A percentile compares a stretch with the other conserved stretches of the same genome.
Evolutionary conservation across 1,139 yeast genomes (phyloP).

Genomic region (Suzukiozyma palmioleophila): DNA sequence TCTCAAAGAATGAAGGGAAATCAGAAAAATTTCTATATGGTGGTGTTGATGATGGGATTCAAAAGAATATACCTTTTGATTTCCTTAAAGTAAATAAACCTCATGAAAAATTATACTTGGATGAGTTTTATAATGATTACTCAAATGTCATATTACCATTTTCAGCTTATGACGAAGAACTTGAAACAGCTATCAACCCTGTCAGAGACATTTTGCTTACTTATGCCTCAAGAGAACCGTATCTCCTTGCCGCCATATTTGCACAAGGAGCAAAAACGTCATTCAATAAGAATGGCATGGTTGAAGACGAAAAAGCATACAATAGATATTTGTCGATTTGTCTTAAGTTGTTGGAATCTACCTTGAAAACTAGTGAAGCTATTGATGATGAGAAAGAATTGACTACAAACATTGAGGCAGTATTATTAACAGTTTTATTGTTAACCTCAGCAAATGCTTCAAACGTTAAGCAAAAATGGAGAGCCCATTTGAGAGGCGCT

Average conservation of each 20-base stretch:
- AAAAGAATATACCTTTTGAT: conserved; percentile 11
- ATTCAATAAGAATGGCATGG: conserved; percentile 30
- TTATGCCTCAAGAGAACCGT: conserved; percentile 57
- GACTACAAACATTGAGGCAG: conserved; percentile 51
- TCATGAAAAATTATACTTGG: conserved; percentile 43
- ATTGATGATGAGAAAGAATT: conserved; percentile 21
- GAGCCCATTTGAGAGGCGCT: conserved; percentile 66
- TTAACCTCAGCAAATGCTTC: conserved; percentile 64
- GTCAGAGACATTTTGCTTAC: conserved; percentile 59
- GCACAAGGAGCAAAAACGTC: conserved; percentile 69
- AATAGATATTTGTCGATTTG: conserved; percentile 56
- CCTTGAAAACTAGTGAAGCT: conserved; percentile 16
- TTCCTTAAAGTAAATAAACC: conserved; percentile 28
- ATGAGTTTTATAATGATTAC: conserved; percentile 51
- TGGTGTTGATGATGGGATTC: conserved; percentile 6
- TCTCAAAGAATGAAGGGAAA: background rate
- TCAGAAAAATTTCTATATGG: background rate
- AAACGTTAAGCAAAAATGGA: conserved; percentile 58
- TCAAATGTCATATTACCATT: conserved; percentile 54
- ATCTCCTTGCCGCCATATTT: conserved; percentile 60
- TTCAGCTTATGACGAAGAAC: conserved; percentile 31
- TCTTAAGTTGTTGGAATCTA: conserved; percentile 43
- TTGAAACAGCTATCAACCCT: conserved; percentile 41
- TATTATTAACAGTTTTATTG: conserved; percentile 55
- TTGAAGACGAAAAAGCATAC: conserved; percentile 46